Base-by-base conservation (phyloP, 2,329 filamentous ascomycete genomes). In the Penicillium oxalicum region DNA sequence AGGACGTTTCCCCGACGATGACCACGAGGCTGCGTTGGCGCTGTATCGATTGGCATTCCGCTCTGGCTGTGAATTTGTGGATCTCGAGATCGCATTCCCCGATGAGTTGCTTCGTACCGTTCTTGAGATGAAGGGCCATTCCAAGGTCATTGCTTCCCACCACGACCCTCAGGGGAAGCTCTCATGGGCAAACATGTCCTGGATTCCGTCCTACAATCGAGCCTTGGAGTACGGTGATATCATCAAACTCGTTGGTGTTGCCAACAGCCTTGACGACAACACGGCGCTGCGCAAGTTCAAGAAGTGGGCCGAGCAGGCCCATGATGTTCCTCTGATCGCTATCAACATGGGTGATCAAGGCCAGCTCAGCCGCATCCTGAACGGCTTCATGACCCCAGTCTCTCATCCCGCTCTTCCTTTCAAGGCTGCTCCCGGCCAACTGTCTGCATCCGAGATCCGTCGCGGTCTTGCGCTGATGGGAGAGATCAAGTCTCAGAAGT, bases 271-370 rank as follows among this genome's bases (percentile, higher is more conserved):
- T 40, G 82, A 90, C 51, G 91, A 97, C 70, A 98, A 98, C 67
- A 93, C 88, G 63, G 82, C 86, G 36, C 78, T 97, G 28, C 82
- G 83, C 36, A 81, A 80, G 42, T 98, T 98, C 79, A 91, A 88
- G 73, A 72, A 77, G 24, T 85, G 81, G 73, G 90, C 91, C 70
- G 75, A 81, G 34, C 74, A 78, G 25, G 80, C 87, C 1, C 86
- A 94, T 63, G 77, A 86, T 45, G 82, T 83, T n/a, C 91, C 91
- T 0, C 73, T 98, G 47, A 96, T 98, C 59, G 89, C 87, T 1
- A 86, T 98, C 65, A 98, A 98, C 70, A 97, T 98, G 91, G 91
- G 91, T 28, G 76, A 82, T 41, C 75, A 81, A 26, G 93, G 93
- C 42, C 93, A 95, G 72, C 78, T 96, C 37, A 95, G 89, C 62